Conservation (phyloP, 2,329 filamentous ascomycete species). For the Rutstroemia sp. region DNA sequence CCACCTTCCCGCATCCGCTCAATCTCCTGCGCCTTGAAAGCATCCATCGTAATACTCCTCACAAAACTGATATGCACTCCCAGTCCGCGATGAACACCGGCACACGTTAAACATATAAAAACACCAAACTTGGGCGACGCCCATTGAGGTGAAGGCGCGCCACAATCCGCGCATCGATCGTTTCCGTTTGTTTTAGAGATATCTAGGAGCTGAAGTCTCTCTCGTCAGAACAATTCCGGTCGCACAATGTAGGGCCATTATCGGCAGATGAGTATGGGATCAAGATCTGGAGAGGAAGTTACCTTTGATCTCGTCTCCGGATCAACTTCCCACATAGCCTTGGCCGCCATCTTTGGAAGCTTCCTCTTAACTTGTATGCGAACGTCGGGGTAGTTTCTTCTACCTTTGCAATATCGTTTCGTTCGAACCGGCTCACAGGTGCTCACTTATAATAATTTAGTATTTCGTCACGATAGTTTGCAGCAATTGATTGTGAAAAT, state of each 20-base stretch:
- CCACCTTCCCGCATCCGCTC: conserved; percentile 89
- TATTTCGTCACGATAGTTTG: too few relatives aligned
- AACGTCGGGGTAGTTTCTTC: too few relatives aligned
- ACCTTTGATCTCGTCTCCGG: conserved; percentile 96
- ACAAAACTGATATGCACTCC: conserved; percentile 99
- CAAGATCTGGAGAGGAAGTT: conserved; percentile 16
- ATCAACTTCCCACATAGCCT: conserved; percentile 97
- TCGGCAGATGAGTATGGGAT: background rate
- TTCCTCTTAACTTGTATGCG: background rate
- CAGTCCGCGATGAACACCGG: conserved; percentile 86
- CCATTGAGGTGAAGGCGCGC: conserved; percentile 95
- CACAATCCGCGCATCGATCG: conserved; percentile 89
- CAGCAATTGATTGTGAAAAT: too few relatives aligned
- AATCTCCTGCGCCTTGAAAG: conserved; percentile 89
- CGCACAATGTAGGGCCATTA: background rate
- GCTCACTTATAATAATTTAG: too few relatives aligned
- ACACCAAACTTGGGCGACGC: conserved; percentile 95
- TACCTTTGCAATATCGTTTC: background rate
- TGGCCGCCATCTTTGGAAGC: conserved; percentile 45
- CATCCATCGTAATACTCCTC: conserved; percentile 96
- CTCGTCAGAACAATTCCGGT: conserved; percentile 7
- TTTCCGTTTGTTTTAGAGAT: conserved; percentile 90
- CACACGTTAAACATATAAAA: conserved; percentile 96
- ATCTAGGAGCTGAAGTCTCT: conserved; percentile 60
- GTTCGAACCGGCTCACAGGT: background rate